Conservation (phyloP, 2,329 filamentous ascomycete species). For the Xylaria sp. region DNA sequence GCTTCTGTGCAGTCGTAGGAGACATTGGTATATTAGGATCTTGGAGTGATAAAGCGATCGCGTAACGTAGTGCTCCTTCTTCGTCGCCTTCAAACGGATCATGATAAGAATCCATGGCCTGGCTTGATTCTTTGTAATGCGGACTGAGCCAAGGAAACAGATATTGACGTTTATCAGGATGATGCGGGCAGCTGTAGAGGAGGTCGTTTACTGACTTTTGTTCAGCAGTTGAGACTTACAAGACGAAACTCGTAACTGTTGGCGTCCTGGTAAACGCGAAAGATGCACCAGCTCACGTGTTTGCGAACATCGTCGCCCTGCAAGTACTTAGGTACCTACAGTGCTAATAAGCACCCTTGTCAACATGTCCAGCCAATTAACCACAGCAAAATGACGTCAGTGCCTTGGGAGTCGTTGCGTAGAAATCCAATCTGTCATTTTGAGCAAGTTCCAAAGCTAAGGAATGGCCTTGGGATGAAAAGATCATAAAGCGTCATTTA, state of each 20-base stretch:
- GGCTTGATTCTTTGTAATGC: background rate
- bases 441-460: background rate
- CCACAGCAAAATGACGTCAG: slow-evolving; percentile 18
- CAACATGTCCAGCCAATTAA: background rate
- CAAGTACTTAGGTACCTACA: background rate
- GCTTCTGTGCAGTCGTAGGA: slow-evolving; percentile 37
- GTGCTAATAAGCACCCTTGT: background rate
- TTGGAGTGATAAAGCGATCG: slow-evolving; percentile 68
- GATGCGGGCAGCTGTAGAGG: background rate
- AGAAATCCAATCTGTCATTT: background rate
- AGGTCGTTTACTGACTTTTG: background rate
- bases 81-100: slow-evolving; percentile 56
- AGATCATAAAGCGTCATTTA: background rate
- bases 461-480: background rate
- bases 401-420: background rate
- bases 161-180: background rate
- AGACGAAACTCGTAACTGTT: background rate
- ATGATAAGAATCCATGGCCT: slow-evolving; percentile 41
- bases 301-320: background rate
- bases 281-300: slow-evolving; percentile 37
- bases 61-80: slow-evolving; percentile 69
- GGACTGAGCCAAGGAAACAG: background rate
- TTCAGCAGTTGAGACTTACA: background rate
- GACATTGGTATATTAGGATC: slow-evolving; percentile 39
- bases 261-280: slow-evolving; percentile 28